These are phyloP conservation scores for Leccinum longicurvipes DNA, from an alignment of 768 basidiomycete genomes.

Conservation along the genomic window DNA sequence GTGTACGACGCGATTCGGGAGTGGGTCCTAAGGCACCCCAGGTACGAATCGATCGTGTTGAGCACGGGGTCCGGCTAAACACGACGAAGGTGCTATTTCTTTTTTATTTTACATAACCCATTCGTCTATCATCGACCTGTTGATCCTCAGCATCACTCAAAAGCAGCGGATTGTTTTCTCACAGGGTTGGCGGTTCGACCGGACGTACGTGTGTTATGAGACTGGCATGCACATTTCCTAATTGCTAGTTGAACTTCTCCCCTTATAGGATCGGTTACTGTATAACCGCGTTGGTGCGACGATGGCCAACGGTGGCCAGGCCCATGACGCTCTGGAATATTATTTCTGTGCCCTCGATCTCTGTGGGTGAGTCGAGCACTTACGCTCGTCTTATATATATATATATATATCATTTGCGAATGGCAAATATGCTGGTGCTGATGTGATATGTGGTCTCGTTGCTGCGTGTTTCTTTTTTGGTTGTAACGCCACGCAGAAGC, in stretches of 20 bases:
- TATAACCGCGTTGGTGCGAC: conserved; percentile 95
- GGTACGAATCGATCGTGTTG: conserved; percentile 47
- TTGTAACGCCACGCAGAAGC: conserved; percentile 80
- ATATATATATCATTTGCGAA: too few relatives aligned
- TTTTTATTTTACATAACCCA: background rate
- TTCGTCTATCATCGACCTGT: background rate
- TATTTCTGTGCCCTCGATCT: conserved; percentile 82
- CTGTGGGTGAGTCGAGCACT: too few relatives aligned
- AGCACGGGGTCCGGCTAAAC: conserved; percentile 80
- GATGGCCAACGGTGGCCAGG: conserved; percentile 81
- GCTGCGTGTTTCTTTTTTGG: background rate
- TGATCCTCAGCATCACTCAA: conserved; percentile 72
- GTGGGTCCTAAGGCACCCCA: conserved; percentile 68
- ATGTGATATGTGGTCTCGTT: background rate
- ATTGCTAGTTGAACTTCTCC: too few relatives aligned
- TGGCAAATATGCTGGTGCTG: background rate
- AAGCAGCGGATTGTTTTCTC: conserved; percentile 92
- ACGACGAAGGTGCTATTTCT: conserved; percentile 66
- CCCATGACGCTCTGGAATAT: conserved; percentile 78
- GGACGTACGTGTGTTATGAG: conserved; percentile 50
- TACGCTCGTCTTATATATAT: too few relatives aligned
- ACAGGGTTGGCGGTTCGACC: conserved; percentile 86
- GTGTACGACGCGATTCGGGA: conserved; percentile 78
- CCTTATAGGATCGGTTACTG: conserved; percentile 76
- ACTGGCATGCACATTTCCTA: background rate